Evolutionary conservation across 331 rosid genomes (phyloP).

Genomic region (Acacia concinna): DNA sequence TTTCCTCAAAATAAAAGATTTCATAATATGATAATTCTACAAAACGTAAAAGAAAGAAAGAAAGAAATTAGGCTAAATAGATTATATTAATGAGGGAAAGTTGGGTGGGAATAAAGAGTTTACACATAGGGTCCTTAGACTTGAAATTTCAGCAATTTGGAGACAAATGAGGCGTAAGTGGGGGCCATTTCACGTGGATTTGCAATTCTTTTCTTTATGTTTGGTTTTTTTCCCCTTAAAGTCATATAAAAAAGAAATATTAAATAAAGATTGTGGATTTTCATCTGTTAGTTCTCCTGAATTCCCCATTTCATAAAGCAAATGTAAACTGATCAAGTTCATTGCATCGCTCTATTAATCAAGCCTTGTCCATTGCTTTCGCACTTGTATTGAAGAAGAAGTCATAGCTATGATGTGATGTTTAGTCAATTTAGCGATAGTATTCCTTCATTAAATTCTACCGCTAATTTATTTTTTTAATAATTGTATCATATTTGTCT

Average conservation of each 20-base stretch:
- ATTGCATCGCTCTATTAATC: background rate
- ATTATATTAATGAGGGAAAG: conserved; percentile 2
- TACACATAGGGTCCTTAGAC: background rate
- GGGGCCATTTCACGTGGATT: conserved; percentile 47
- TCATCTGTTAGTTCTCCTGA: background rate
- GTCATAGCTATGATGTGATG: background rate
- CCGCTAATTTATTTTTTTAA: too few species aligned
- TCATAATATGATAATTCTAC: background rate
- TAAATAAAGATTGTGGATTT: conserved; percentile 5
- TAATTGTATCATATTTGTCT: too few species aligned
- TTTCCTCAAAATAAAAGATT: background rate
- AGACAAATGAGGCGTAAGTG: conserved; percentile 28
- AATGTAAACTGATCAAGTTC: background rate
- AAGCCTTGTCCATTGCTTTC: background rate
- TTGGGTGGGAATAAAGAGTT: conserved; percentile 24
- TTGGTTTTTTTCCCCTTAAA: background rate
- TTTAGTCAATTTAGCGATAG: too few species aligned
- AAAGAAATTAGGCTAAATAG: background rate
- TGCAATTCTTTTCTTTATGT: conserved; percentile 32
- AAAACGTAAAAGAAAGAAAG: background rate
- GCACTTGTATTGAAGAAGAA: background rate
- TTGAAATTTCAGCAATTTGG: conserved; percentile 26
- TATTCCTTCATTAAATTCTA: too few species aligned
- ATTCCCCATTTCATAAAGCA: conserved; percentile 21
- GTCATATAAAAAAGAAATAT: background rate